phyloP scores from a whole-genome alignment of 116 monocot species.

The Phalaenopsis hybrid region DNA sequence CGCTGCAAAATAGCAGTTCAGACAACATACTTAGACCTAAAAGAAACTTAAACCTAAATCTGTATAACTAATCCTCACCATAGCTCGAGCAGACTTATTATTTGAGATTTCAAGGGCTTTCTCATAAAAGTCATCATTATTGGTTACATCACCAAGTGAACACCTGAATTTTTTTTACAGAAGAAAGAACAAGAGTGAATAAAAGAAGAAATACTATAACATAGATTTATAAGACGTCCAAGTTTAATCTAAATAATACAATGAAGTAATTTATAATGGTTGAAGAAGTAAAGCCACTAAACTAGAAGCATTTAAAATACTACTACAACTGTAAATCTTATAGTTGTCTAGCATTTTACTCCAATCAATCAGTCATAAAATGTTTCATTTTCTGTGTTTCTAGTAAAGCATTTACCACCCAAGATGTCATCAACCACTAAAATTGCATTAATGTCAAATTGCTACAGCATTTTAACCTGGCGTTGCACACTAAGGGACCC shows the following conservation, averaged over 20 bases:
- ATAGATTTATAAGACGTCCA: background rate
- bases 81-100: slow-evolving; percentile 79
- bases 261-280: background rate
- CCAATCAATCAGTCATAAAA: too few species aligned
- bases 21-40: background rate
- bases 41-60: background rate
- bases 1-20: slow-evolving; percentile 37
- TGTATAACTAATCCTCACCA: slow-evolving; percentile 36
- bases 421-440: background rate
- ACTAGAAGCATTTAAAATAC: background rate
- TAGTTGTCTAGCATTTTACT: too few species aligned
- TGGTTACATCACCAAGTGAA: slow-evolving; percentile 95
- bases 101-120: slow-evolving; percentile 93
- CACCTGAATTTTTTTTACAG: slow-evolving; percentile 45
- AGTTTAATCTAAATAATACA: background rate
- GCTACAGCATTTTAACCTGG: too few species aligned
- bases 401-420: background rate
- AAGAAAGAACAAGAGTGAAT: slow-evolving; percentile 1
- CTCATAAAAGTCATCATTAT: slow-evolving; percentile 64
- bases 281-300: background rate
- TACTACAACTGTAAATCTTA: too few species aligned
- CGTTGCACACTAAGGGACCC: too few species aligned
- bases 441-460: too few species aligned
- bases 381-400: too few species aligned
- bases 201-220: background rate